Evolutionary conservation across 1,139 yeast species (phyloP), one percentile per base, ranked within the genome.

Genomic region (Candida albicans): DNA sequence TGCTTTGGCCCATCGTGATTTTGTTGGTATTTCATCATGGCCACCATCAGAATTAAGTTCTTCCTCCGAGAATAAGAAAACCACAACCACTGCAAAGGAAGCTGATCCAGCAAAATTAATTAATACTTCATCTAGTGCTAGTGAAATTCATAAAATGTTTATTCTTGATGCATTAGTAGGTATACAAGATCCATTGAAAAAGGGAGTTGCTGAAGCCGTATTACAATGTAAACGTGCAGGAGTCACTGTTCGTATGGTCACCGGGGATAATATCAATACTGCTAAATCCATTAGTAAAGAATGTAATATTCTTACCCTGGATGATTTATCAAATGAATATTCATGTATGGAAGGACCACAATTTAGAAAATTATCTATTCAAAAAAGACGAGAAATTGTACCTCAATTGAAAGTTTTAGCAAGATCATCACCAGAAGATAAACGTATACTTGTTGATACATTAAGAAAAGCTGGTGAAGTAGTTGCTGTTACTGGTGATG

Each of bases 401-500:
- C 96, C 96, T 6, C 73, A 77, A 36, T 71, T 93, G 48, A 81
- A 84, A 55, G 97, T 93, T 1, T 70, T 93, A 55, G 99, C 98
- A 1, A 79, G 99, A 59, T 90, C 97, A 1, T 85, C 95, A 12
- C 99, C 99, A 4, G 96, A 91, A 56, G 99, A 93, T 66, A 93
- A 93, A 67, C 75, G 96, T 50, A 70, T 87, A 33, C 75, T 93
- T 42, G 99, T 95, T 35, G 86, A 86, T 53, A 82, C 89, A n/a
- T 75, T 93, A 54, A 82, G 86, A 56, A 73, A 77, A 40, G 75
- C 83, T 59, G 95, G 93, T 30, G 97, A 93, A 58, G 96, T 93
- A 39, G 99, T 93, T 43, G 99, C 99, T 1, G 99, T 91, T 35
- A 93, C 99, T 29, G 99, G 99, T 62, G 99, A 93, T 65, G 99